Percentiles rank a stretch among this genome's conserved stretches.
Evolutionary conservation across 306 rosid genomes (phyloP).

Genomic region (Cucumis melo): DNA sequence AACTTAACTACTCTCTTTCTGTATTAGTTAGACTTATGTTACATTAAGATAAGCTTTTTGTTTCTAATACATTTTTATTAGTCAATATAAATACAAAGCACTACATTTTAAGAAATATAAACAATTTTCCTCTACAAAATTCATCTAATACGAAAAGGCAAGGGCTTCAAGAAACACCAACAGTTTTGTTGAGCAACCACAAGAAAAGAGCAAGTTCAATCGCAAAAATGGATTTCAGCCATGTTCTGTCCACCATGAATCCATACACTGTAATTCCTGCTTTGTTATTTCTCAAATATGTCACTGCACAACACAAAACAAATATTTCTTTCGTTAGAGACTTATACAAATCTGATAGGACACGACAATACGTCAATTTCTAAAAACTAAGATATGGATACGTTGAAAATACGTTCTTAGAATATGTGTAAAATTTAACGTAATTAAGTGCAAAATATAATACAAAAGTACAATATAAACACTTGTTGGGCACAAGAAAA

Average conservation of each 20-base stretch:
- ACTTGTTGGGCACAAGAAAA: too few relatives aligned
- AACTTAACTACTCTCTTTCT: not conserved
- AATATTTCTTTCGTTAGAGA: too few relatives aligned
- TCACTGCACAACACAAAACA: conserved; percentile 35
- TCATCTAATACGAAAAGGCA: not conserved
- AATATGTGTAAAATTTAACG: too few relatives aligned
- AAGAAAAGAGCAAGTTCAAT: conserved; percentile 65
- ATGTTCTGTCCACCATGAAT: conserved; percentile 70
- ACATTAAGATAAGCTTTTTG: not conserved
- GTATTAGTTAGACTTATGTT: not conserved
- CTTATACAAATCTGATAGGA: too few relatives aligned
- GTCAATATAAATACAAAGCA: not conserved
- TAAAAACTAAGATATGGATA: too few relatives aligned
- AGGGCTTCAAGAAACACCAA: conserved; percentile 24
- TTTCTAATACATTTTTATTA: not conserved
- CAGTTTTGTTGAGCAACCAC: conserved; percentile 84
- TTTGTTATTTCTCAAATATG: conserved; percentile 72
- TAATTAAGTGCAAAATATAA: too few relatives aligned
- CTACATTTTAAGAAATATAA: not conserved
- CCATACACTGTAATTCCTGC: conserved; percentile 81
- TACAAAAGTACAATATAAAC: too few relatives aligned
- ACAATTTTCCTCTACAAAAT: not conserved
- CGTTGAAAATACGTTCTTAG: too few relatives aligned
- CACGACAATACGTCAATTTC: too few relatives aligned
- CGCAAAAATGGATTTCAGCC: conserved; percentile 84